Evolutionary conservation across 257 asterid species (phyloP).

Genomic region (Rehmannia glutinosa): DNA sequence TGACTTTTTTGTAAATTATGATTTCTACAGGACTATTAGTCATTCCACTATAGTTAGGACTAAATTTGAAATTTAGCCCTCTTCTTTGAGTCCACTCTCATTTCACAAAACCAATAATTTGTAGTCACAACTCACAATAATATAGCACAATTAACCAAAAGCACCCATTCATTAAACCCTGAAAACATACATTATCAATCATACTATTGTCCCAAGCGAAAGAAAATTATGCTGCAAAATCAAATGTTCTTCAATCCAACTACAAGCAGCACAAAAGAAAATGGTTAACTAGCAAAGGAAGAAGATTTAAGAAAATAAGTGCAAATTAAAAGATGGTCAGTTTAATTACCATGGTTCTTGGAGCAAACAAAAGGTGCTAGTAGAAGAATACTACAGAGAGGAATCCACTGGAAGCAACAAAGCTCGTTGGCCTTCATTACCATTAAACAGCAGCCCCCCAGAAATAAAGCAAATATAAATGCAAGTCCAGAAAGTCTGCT

Average conservation of each 20-base stretch:
- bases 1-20: no score
- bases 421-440: conserved; percentile 27
- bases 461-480: background rate
- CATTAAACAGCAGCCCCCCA: background rate
- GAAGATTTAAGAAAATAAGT: background rate
- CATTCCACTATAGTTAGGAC: no score
- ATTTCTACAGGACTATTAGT: no score
- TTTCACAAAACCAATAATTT: no score
- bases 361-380: conserved; percentile 38
- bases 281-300: no score
- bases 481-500: conserved; percentile 23
- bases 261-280: background rate
- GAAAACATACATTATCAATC: background rate
- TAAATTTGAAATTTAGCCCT: no score
- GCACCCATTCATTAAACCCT: background rate
- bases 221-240: background rate
- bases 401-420: conserved; percentile 22
- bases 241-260: no score
- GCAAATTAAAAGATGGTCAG: background rate
- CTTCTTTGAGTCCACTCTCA: no score
- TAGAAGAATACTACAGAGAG: conserved; percentile 33
- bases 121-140: background rate
- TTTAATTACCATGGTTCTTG: conserved; percentile 44
- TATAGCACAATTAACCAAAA: background rate
- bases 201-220: background rate